phyloP scores from a whole-genome alignment of 1,284 basidiomycete genomes.

The Leccinum fallax region DNA sequence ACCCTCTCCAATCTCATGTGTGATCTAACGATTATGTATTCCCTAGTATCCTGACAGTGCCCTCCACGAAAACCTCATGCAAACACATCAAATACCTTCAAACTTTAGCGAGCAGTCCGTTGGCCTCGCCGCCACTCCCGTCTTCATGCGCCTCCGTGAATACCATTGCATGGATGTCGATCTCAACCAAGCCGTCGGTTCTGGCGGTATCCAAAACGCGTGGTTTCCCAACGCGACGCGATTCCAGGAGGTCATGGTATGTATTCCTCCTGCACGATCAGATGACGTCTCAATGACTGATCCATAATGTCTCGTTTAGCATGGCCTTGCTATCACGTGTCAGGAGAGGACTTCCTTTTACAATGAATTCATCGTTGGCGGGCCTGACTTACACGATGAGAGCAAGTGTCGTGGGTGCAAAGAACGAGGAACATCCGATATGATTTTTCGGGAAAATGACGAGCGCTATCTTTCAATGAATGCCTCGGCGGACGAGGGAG shows the following conservation, averaged over 20 bases:
- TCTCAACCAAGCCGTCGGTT: conserved; percentile 33
- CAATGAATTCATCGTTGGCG: conserved; percentile 39
- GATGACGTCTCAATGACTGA: conserved; percentile 7
- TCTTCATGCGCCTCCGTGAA: conserved; percentile 59
- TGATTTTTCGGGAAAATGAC: conserved; percentile 34
- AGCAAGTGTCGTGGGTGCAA: conserved; percentile 43
- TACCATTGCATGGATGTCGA: conserved; percentile 52
- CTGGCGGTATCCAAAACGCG: conserved; percentile 54
- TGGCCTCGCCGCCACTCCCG: conserved; percentile 43
- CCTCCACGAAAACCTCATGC: conserved; percentile 39
- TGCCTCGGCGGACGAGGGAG: conserved; percentile 6
- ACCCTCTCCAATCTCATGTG: background rate
- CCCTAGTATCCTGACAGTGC: conserved; percentile 37
- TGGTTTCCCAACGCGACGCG: conserved; percentile 47
- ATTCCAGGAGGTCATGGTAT: conserved; percentile 33
- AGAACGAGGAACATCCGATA: conserved; percentile 33
- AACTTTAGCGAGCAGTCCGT: conserved; percentile 42
- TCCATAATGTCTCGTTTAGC: conserved; percentile 17
- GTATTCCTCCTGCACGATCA: conserved; percentile 11
- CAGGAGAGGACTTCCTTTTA: conserved; percentile 34
- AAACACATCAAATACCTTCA: conserved; percentile 32
- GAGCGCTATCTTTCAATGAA: conserved; percentile 19
- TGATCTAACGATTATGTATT: conserved; percentile 11
- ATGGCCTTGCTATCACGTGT: conserved; percentile 25
- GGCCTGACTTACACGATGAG: conserved; percentile 43